Conservation (phyloP, 208 protist species). For the Wallacemonas collosoma region DNA sequence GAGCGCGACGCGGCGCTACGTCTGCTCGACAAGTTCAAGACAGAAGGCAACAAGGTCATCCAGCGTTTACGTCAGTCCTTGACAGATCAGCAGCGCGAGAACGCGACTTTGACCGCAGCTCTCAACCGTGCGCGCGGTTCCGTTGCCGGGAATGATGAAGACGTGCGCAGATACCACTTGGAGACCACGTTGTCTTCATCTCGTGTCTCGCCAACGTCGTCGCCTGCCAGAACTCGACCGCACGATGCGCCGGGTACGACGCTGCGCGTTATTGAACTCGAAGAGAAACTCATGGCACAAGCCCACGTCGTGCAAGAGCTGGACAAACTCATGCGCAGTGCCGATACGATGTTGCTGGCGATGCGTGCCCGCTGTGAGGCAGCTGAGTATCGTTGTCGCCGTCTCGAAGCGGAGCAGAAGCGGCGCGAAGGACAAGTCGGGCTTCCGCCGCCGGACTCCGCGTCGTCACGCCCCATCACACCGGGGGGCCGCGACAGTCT, state of each 20-base stretch:
- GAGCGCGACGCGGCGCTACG: constrained; percentile 51
- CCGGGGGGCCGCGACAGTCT: background rate
- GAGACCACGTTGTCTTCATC: too few relatives aligned
- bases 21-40: constrained; percentile 44
- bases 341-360: constrained; percentile 34
- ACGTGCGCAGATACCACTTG: too few relatives aligned
- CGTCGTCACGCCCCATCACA: too few relatives aligned
- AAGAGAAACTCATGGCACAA: constrained; percentile 33
- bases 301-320: constrained; percentile 38
- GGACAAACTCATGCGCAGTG: constrained; percentile 40
- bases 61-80: constrained; percentile 45
- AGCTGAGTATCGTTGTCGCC: constrained; percentile 16
- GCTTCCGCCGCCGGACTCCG: too few relatives aligned
- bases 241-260: background rate
- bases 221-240: background rate
- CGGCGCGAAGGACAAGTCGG: background rate
- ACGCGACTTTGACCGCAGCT: constrained; percentile 29
- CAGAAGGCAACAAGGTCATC: constrained; percentile 55
- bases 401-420: constrained; percentile 8
- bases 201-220: background rate
- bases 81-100: constrained; percentile 36
- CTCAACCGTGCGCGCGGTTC: constrained; percentile 21
- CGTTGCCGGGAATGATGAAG: too few relatives aligned
- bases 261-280: constrained; percentile 20
- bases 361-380: constrained; percentile 38